Evolutionary conservation across 2,329 filamentous ascomycete species (phyloP).

Genomic region (Nemania sp.): DNA sequence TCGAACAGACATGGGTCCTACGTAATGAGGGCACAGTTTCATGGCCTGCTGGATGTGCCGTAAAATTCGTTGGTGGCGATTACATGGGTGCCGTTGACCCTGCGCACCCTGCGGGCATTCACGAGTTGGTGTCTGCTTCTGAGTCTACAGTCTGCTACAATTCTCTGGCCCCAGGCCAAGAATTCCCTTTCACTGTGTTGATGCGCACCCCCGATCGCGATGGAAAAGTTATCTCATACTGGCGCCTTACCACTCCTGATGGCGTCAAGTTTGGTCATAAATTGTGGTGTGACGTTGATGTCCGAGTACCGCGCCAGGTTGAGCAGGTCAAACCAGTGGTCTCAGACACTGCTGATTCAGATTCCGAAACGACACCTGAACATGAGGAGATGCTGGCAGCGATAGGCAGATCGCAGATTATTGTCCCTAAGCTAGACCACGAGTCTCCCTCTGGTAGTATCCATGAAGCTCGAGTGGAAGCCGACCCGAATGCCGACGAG

Average conservation of each 20-base stretch:
- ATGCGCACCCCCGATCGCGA: constrained; percentile 78
- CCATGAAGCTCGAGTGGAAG: constrained; percentile 67
- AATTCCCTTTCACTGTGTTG: constrained; percentile 78
- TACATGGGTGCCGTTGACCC: constrained; percentile 94
- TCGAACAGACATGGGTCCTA: constrained; percentile 90
- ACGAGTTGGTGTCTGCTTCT: constrained; percentile 75
- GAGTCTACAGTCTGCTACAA: constrained; percentile 78
- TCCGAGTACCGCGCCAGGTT: constrained; percentile 53
- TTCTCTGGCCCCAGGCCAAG: constrained; percentile 72
- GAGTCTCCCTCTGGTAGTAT: constrained; percentile 83
- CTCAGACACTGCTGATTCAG: constrained; percentile 19
- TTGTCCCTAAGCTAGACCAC: constrained; percentile 95
- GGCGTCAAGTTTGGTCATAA: constrained; percentile 88
- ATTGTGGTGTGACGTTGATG: constrained; percentile 90
- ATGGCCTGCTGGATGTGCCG: constrained; percentile 89
- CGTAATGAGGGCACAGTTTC: constrained; percentile 76
- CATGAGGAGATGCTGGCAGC: constrained; percentile 18
- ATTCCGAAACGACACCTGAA: constrained; percentile 22
- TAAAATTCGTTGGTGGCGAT: constrained; percentile 91
- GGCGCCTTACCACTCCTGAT: constrained; percentile 83
- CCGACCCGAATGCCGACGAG: constrained; percentile 43
- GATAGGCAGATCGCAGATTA: constrained; percentile 70
- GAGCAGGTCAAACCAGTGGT: constrained; percentile 6
- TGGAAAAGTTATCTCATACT: constrained; percentile 90
- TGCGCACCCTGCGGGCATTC: constrained; percentile 74